Percentiles rank a stretch among this genome's conserved stretches.
These are phyloP conservation scores for Globisporangium cylindrosporum DNA, from an alignment of 352 stramenopile species.

Conservation along the genomic window DNA sequence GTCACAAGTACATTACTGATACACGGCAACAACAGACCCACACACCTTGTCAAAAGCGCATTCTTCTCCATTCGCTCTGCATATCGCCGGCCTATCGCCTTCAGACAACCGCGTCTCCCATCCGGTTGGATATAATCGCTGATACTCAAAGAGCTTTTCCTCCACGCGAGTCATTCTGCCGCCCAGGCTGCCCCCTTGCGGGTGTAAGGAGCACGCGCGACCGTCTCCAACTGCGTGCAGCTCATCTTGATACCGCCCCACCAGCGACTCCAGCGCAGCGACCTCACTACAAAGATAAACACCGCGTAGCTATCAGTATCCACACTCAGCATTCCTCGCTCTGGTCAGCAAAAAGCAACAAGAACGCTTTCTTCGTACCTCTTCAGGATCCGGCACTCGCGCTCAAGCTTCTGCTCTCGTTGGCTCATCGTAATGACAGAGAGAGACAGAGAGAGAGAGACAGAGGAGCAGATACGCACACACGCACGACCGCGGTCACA, in stretches of 20 bases:
- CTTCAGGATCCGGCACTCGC: slow-evolving; percentile 32
- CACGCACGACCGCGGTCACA: neutral
- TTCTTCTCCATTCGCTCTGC: slow-evolving; percentile 21
- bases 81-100: slow-evolving; percentile 25
- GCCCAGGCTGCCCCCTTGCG: slow-evolving; percentile 1
- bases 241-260: slow-evolving; percentile 60
- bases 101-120: slow-evolving; percentile 22
- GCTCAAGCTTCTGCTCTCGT: slow-evolving; percentile 34
- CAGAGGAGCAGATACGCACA: neutral
- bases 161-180: slow-evolving; percentile 24
- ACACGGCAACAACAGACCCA: too few relatives aligned
- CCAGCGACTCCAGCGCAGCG: slow-evolving; percentile 50
- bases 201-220: neutral
- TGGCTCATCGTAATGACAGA: slow-evolving; percentile 4
- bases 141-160: slow-evolving; percentile 59
- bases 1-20: too few relatives aligned
- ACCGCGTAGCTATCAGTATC: neutral
- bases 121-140: slow-evolving; percentile 33
- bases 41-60: slow-evolving; percentile 41
- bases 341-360: neutral
- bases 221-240: slow-evolving; percentile 17
- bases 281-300: slow-evolving; percentile 40
- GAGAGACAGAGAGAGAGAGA: neutral
- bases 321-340: neutral
- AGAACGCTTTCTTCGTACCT: slow-evolving; percentile 19